Evolutionary conservation across 1,284 basidiomycete genomes (phyloP), one percentile per base, ranked within the genome.

Genomic region (Meripilus lineatus): DNA sequence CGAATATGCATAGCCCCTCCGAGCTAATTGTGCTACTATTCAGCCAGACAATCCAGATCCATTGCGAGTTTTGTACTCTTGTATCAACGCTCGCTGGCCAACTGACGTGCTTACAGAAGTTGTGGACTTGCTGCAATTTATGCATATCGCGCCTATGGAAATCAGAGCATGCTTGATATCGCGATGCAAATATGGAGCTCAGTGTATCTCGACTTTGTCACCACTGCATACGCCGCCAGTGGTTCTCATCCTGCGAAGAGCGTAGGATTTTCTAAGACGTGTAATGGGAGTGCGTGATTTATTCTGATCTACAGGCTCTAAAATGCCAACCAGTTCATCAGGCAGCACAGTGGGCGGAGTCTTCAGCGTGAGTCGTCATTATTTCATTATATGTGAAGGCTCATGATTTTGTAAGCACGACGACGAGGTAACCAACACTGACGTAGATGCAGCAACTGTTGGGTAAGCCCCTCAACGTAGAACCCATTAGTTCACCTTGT

Each of bases 121-220:
- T 47, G 41, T 40, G 45, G n/a, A n/a, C 24, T 38, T 17, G 32
- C 41, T 5, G 40, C 32, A n/a, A 38, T 44, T 15, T 47, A 47
- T 25, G 45, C 48, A 2, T 42, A 50, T 35, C 45, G 46, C 18
- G 45, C 42, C 17, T 50, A 47, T 35, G 15, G 33, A 11, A 28
- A 44, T 26, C 23, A 43, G 18, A 25, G 33, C 17, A 38, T 50
- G 21, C 39, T 50, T 13, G 24, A 23, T 10, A 24, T 47, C 11
- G 45, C 45, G 22, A 38, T 7, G 7, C 18, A 32, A 6, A 25
- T 46, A 5, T 50, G 45, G 46, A 24, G 38, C 20, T 18, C 38
- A 18, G 15, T 20, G 15, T 24, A 11, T 13, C 10, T 14, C 15
- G 42, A 32, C 20, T 34, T 43, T 15, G 34, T 42, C 21, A 26